Percentiles rank a stretch among this genome's conserved stretches.
These are phyloP conservation scores for Thraustochytrium sp. DNA, from an alignment of 352 stramenopile species.

Conservation along the genomic window DNA sequence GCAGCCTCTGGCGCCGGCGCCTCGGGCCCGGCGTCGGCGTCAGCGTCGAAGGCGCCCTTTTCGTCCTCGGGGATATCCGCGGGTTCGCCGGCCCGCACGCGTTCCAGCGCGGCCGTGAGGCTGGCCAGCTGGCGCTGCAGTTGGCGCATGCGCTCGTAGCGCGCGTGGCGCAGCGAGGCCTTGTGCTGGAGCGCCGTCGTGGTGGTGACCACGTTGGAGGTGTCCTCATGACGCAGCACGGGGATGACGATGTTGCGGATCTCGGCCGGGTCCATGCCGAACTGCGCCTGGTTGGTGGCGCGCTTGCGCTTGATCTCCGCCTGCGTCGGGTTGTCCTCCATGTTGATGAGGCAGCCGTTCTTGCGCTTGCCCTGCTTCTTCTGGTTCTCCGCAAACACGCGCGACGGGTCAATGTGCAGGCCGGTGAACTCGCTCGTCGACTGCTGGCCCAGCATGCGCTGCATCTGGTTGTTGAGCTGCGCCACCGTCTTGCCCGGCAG, in stretches of 20 bases:
- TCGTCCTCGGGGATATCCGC: background rate
- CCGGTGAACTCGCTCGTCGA: slow-evolving; percentile 42
- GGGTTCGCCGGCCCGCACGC: background rate
- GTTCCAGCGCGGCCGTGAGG: background rate
- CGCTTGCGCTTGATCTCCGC: slow-evolving; percentile 6
- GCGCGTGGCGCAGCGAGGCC: background rate
- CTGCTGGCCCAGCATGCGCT: slow-evolving; percentile 40
- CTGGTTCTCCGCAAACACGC: slow-evolving; percentile 36
- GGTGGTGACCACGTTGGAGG: slow-evolving; percentile 22
- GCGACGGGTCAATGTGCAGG: slow-evolving; percentile 23
- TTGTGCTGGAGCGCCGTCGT: background rate
- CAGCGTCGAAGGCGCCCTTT: background rate
- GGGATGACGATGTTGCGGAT: slow-evolving; percentile 20
- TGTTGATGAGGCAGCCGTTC: slow-evolving; percentile 45
- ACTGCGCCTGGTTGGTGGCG: background rate
- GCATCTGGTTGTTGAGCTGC: slow-evolving; percentile 40
- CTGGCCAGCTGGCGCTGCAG: slow-evolving; percentile 8
- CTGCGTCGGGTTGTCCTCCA: slow-evolving; percentile 23
- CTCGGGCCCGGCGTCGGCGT: no score
- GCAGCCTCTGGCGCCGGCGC: background rate
- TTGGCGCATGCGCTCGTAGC: background rate
- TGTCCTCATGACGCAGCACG: slow-evolving; percentile 38
- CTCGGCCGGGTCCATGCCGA: background rate
- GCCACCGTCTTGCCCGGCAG: slow-evolving; percentile 38
- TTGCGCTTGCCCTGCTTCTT: slow-evolving; percentile 27